phyloP scores from a whole-genome alignment of 2,329 filamentous ascomycete genomes.

The Colletotrichum liaoningense region DNA sequence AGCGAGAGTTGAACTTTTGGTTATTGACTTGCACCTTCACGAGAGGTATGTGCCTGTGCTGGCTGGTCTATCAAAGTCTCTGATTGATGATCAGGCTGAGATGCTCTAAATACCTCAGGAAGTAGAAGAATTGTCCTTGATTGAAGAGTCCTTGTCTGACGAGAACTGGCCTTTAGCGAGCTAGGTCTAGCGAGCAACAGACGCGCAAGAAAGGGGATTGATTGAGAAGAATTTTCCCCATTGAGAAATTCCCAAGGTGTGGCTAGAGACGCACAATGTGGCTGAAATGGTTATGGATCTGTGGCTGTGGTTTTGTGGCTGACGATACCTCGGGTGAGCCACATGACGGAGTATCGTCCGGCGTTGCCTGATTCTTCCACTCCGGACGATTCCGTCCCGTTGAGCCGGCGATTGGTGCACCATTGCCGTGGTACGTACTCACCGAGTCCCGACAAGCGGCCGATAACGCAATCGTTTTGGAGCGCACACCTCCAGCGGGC shows the following conservation, averaged over 20 bases:
- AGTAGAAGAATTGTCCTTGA: fast-evolving
- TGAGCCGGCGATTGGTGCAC: conserved; percentile 12
- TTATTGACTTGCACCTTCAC: no score
- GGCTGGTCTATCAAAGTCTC: no score
- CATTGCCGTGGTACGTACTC: conserved; percentile 26
- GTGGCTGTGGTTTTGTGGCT: neutral
- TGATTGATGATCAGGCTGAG: no score
- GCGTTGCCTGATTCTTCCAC: conserved; percentile 22
- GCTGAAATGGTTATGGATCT: neutral
- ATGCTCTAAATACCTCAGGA: no score
- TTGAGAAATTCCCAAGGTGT: neutral
- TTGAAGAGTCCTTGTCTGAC: no score
- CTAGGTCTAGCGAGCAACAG: no score
- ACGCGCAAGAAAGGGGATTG: no score
- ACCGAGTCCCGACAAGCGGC: neutral
- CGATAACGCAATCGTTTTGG: conserved; percentile 22
- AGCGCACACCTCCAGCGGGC: neutral
- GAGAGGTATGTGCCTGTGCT: no score
- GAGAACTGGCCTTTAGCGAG: fast-evolving
- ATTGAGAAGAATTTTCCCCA: no score
- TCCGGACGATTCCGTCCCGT: conserved; percentile 28
- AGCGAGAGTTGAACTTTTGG: no score
- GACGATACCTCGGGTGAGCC: neutral
- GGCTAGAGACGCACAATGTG: neutral
- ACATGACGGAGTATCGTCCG: neutral